phyloP scores from a whole-genome alignment of 345 rosid species.

The Lumnitzera littorea region DNA sequence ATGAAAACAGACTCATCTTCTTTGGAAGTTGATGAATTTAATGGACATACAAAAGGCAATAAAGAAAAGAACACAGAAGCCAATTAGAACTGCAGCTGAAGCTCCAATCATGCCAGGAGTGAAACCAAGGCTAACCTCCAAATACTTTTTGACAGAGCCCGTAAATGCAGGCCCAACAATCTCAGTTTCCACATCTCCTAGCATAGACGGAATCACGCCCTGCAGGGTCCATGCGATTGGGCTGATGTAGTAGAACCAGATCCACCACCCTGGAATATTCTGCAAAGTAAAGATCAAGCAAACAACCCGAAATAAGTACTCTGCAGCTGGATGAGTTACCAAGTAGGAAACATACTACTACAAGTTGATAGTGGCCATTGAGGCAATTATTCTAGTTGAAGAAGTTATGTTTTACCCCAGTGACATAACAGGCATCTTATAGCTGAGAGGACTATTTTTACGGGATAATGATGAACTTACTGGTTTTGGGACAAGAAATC shows the following conservation, averaged over 20 bases:
- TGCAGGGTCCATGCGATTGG: conserved; percentile 84
- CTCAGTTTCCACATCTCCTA: conserved; percentile 64
- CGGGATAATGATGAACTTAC: conserved; percentile 30
- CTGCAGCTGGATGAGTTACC: neutral
- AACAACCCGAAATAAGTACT: neutral
- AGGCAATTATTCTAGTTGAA: no score
- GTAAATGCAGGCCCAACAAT: conserved; percentile 42
- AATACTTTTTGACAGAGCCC: conserved; percentile 57
- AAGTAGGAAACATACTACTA: no score
- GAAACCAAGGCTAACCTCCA: conserved; percentile 42
- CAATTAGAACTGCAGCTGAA: conserved; percentile 45
- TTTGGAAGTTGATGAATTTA: conserved; percentile 71
- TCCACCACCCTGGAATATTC: conserved; percentile 90
- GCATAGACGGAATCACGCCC: conserved; percentile 70
- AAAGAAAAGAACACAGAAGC: conserved; percentile 58
- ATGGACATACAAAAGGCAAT: conserved; percentile 51
- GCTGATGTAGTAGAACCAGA: conserved; percentile 84
- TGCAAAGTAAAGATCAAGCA: conserved; percentile 13
- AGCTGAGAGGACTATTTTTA: neutral
- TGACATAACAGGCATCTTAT: neutral
- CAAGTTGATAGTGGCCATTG: no score
- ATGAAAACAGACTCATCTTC: conserved; percentile 29
- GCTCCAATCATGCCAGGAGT: conserved; percentile 35
- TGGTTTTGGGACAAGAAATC: conserved; percentile 72
- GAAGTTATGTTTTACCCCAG: no score